These are phyloP conservation scores for Mycosarcoma mackinlayi DNA, from an alignment of 1,284 basidiomycete genomes.

Conservation along the genomic window DNA sequence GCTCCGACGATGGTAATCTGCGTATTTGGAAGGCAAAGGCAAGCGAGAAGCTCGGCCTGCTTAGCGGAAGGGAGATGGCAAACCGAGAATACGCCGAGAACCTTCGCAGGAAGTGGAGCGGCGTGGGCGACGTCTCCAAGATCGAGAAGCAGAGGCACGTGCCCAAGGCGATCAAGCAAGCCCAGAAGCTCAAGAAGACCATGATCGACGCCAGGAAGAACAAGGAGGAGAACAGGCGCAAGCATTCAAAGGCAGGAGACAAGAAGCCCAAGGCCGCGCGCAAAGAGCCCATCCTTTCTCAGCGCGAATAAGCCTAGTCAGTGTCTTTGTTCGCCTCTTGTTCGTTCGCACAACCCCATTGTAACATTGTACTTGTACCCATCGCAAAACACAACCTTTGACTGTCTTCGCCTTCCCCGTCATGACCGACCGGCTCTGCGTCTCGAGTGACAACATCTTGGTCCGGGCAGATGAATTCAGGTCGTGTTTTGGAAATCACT, in stretches of 20 bases:
- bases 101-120: constrained; percentile 87
- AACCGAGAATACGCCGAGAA: constrained; percentile 91
- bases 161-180: constrained; percentile 89
- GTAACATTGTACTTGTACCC: constrained; percentile 35
- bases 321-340: neutral
- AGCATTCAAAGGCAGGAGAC: constrained; percentile 77
- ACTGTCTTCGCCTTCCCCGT: neutral
- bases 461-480: too few species aligned
- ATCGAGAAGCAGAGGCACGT: constrained; percentile 86
- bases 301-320: constrained; percentile 10
- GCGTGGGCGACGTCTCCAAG: constrained; percentile 77
- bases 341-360: constrained; percentile 11
- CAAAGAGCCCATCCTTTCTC: constrained; percentile 71
- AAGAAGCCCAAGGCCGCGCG: constrained; percentile 91
- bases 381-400: constrained; percentile 1
- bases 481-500: too few species aligned
- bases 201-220: constrained; percentile 89
- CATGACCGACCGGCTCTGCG: neutral
- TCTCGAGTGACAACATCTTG: neutral
- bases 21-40: constrained; percentile 96
- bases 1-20: constrained; percentile 96
- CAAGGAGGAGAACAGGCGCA: constrained; percentile 90
- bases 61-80: constrained; percentile 90
- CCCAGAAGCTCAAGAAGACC: constrained; percentile 85
- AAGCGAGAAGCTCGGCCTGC: constrained; percentile 88